Evolutionary conservation across 2,329 filamentous ascomycete species (phyloP).

Genomic region (Parafenestella ontariensis): DNA sequence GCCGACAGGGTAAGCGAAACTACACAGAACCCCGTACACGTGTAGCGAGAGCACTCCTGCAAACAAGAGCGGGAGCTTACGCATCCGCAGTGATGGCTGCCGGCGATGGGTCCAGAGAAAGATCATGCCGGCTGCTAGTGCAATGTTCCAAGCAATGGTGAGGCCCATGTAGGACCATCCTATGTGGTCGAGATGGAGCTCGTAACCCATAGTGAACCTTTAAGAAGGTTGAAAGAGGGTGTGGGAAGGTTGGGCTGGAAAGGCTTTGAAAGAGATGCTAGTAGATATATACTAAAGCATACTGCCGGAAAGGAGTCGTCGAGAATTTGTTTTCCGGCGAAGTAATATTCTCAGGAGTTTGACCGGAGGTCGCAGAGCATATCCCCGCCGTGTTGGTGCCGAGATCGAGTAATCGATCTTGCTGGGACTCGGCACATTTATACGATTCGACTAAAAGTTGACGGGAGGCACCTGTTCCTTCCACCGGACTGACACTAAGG

Average conservation of each 20-base stretch:
- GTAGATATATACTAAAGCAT: background rate
- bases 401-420: background rate
- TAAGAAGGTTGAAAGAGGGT: background rate
- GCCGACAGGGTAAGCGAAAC: slow-evolving; percentile 33
- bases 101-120: slow-evolving; percentile 36
- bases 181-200: slow-evolving; percentile 16
- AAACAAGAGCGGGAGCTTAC: slow-evolving; percentile 38
- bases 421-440: background rate
- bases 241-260: background rate
- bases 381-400: background rate
- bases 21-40: slow-evolving; percentile 33
- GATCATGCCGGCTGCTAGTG: slow-evolving; percentile 15
- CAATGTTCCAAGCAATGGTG: slow-evolving; percentile 26
- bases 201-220: slow-evolving; percentile 18
- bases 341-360: background rate
- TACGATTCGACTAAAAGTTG: background rate
- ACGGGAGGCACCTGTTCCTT: background rate
- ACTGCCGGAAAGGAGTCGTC: background rate
- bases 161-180: slow-evolving; percentile 30
- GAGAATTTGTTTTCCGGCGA: background rate
- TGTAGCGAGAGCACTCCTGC: slow-evolving; percentile 33
- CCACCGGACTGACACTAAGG: background rate
- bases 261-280: background rate
- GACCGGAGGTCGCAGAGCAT: background rate
- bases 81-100: slow-evolving; percentile 41